phyloP scores from a whole-genome alignment of 805 yeast species.

The baker's yeast (Saccharomyces cerevisiae) region DNA sequence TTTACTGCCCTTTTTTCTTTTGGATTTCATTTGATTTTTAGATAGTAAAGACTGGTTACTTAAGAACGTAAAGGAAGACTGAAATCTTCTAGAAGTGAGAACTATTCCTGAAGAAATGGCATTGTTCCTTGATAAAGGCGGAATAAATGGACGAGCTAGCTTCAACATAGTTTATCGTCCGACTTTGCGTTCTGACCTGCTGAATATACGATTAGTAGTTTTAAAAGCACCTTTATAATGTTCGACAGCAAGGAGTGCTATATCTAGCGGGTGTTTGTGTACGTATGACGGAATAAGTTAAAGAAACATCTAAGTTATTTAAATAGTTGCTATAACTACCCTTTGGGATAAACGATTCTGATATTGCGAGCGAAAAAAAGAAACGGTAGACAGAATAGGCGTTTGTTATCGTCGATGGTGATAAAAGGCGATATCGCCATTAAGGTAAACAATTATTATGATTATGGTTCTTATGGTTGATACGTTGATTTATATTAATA shows the following conservation, averaged over 20 bases:
- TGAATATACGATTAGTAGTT: not conserved
- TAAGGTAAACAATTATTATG: not conserved
- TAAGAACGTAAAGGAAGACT: conserved; percentile 20
- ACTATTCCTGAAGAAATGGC: conserved; percentile 2
- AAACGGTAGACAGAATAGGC: not conserved
- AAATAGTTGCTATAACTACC: not conserved
- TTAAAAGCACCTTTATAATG: not conserved
- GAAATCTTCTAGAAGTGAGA: conserved; percentile 8
- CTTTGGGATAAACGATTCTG: not conserved
- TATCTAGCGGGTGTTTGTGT: not conserved
- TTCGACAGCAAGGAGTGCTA: not conserved
- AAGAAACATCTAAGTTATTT: not conserved
- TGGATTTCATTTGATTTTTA: conserved; percentile 11
- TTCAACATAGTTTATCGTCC: not conserved
- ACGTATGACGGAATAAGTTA: not conserved
- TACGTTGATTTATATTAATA: not conserved
- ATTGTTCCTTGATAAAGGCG: not conserved
- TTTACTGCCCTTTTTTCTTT: conserved; percentile 3
- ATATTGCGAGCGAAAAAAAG: not conserved
- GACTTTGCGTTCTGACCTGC: not conserved
- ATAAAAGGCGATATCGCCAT: not conserved
- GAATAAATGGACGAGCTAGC: not conserved
- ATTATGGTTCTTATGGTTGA: not conserved
- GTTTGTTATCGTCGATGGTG: not conserved
- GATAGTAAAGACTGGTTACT: conserved; percentile 16